These are phyloP conservation scores for Arthroderma uncinatum DNA, from an alignment of 2,329 filamentous ascomycete species.

Conservation along the genomic window DNA sequence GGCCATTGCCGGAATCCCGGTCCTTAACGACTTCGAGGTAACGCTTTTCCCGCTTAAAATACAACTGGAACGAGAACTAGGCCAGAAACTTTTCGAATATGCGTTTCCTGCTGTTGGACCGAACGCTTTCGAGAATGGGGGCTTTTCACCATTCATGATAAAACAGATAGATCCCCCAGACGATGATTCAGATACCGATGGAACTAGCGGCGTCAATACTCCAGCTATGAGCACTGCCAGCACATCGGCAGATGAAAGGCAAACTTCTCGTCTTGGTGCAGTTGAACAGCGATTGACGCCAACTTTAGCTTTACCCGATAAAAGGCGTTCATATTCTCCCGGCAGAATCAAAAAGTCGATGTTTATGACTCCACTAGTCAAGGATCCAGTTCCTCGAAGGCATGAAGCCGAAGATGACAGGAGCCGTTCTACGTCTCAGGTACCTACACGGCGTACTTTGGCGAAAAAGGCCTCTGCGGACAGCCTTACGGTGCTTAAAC, in stretches of 20 bases:
- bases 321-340: constrained; percentile 26
- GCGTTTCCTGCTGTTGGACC: constrained; percentile 78
- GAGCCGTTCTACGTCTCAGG: constrained; percentile 15
- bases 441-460: constrained; percentile 23
- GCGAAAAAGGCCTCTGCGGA: constrained; percentile 34
- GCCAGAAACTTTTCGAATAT: constrained; percentile 90
- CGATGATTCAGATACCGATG: constrained; percentile 36
- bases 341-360: constrained; percentile 9
- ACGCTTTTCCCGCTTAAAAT: constrained; percentile 87
- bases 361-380: not conserved
- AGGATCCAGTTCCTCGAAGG: constrained; percentile 9
- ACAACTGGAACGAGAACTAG: constrained; percentile 84
- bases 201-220: constrained; percentile 32
- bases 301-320: constrained; percentile 53
- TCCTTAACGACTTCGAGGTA: constrained; percentile 94
- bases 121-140: constrained; percentile 38
- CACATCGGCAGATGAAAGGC: constrained; percentile 35
- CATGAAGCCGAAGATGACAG: constrained; percentile 18
- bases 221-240: constrained; percentile 31
- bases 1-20: constrained; percentile 91
- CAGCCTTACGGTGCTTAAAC: constrained; percentile 29
- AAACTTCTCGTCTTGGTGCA: constrained; percentile 57
- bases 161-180: constrained; percentile 41
- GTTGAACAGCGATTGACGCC: constrained; percentile 74
- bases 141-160: constrained; percentile 43